These are phyloP conservation scores for Fusarium begoniae DNA, from an alignment of 2,329 filamentous ascomycete genomes.

Conservation along the genomic window DNA sequence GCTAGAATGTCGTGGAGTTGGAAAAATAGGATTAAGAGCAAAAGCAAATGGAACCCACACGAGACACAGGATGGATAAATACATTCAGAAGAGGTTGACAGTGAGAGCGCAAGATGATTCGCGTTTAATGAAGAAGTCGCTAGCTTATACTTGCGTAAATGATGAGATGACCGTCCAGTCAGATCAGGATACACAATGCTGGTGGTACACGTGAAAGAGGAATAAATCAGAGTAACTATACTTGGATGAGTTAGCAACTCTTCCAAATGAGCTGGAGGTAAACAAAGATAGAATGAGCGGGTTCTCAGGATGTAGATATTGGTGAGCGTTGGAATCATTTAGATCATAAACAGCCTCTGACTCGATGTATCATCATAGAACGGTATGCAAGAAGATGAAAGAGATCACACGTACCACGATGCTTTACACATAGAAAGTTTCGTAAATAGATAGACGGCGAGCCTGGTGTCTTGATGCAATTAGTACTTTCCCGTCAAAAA, in stretches of 20 bases:
- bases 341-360: conserved; percentile 61
- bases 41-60: neutral
- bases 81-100: neutral
- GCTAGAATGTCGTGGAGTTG: neutral
- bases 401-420: conserved; percentile 35
- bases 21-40: neutral
- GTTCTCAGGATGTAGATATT: conserved; percentile 38
- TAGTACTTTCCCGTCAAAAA: neutral
- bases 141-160: neutral
- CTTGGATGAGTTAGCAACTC: neutral
- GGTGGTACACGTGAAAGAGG: neutral
- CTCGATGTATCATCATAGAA: conserved; percentile 52
- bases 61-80: neutral
- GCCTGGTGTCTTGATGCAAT: neutral
- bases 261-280: neutral
- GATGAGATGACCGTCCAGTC: neutral
- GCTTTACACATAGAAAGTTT: neutral
- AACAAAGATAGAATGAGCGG: neutral
- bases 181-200: neutral
- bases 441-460: neutral
- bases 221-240: neutral
- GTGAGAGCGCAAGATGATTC: neutral
- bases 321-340: conserved; percentile 51
- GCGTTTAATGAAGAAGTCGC: neutral
- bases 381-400: neutral